Conservation (phyloP, 140 eudicot genomes). For the Oenanthe javanica region DNA sequence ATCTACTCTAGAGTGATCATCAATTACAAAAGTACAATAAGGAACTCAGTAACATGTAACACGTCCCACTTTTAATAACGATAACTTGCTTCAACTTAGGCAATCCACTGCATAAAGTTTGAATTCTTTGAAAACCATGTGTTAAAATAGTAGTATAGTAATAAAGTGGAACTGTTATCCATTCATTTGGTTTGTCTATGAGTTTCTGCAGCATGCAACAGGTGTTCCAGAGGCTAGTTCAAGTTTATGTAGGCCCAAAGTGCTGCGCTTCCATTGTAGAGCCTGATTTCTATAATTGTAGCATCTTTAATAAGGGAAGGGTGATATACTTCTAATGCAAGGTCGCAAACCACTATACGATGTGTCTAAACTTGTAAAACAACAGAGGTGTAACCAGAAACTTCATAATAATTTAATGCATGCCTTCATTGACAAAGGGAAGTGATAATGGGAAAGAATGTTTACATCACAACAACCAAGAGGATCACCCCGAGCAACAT, state of each 20-base stretch:
- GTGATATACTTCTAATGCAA: background rate
- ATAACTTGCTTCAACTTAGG: background rate
- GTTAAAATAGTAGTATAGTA: background rate
- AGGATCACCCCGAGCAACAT: conserved; percentile 99
- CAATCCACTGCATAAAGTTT: background rate
- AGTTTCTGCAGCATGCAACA: background rate
- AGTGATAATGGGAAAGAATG: conserved; percentile 3
- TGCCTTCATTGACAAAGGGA: background rate
- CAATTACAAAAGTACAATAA: background rate
- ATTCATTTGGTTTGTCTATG: background rate
- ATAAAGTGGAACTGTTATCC: background rate
- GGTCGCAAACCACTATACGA: background rate
- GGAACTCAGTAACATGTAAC: background rate
- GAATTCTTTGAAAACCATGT: background rate
- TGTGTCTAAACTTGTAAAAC: background rate
- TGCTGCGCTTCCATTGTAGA: background rate
- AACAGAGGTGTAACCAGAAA: background rate
- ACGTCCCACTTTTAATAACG: background rate
- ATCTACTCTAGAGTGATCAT: background rate
- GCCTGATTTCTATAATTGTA: background rate
- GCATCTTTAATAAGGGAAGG: background rate
- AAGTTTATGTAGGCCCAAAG: background rate
- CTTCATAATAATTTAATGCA: background rate
- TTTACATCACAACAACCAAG: conserved; percentile 98
- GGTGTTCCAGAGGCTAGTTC: no score